These are phyloP conservation scores for Gentiana macrophylla DNA, from an alignment of 257 asterid species.

Conservation along the genomic window DNA sequence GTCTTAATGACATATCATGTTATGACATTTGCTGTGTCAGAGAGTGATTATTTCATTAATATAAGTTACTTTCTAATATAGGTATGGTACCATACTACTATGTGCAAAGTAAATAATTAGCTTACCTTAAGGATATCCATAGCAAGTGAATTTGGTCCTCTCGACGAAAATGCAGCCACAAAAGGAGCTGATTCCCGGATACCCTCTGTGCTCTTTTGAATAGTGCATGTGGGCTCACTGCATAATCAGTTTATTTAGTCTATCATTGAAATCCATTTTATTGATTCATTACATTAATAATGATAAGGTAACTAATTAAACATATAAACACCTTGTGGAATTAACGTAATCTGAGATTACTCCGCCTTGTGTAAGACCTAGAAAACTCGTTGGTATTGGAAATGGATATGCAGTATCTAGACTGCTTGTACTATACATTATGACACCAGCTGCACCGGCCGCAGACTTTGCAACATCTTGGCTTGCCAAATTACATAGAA, in stretches of 20 bases:
- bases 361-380: conserved; percentile 27
- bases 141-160: conserved; percentile 57
- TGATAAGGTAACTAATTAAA: too few species aligned
- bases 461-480: conserved; percentile 12
- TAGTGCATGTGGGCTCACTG: conserved; percentile 39
- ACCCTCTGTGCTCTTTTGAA: conserved; percentile 22
- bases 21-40: too few species aligned
- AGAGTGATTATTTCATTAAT: too few species aligned
- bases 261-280: too few species aligned
- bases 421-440: conserved; percentile 25
- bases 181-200: conserved; percentile 34
- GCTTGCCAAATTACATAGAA: conserved; percentile 31
- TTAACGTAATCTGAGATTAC: conserved; percentile 24
- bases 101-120: neutral
- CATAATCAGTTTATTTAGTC: neutral
- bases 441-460: conserved; percentile 39
- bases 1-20: too few species aligned
- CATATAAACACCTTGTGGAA: conserved; percentile 22
- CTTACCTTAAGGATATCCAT: conserved; percentile 45
- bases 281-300: too few species aligned
- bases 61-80: too few species aligned
- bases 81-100: too few species aligned
- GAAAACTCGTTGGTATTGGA: conserved; percentile 36
- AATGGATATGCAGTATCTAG: conserved; percentile 34
- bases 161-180: conserved; percentile 51